Evolutionary conservation across 148 eudicot species (phyloP).

Genomic region (Diospyros kaki): DNA sequence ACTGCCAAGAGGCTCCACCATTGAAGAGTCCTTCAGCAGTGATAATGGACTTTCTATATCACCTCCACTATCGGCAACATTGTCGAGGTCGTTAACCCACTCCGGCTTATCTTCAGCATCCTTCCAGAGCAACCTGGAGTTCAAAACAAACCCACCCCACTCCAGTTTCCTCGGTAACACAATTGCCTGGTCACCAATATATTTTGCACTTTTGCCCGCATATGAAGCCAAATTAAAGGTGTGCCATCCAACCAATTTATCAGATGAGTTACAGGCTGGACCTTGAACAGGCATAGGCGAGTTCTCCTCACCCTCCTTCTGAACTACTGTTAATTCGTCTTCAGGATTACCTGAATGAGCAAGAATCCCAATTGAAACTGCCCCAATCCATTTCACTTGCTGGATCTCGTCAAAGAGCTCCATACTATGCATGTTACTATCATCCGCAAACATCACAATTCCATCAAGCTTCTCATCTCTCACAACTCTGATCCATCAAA

Average conservation of each 20-base stretch:
- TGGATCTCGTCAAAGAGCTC: conserved; percentile 96
- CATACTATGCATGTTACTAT: conserved; percentile 95
- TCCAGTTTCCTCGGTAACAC: conserved; percentile 86
- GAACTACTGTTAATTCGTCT: conserved; percentile 32
- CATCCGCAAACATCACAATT: conserved; percentile 89
- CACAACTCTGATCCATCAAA: conserved; percentile 56
- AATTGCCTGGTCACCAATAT: conserved; percentile 71
- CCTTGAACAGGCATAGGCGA: conserved; percentile 75
- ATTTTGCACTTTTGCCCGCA: conserved; percentile 57
- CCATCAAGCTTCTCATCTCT: conserved; percentile 81
- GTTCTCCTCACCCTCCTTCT: conserved; percentile 32
- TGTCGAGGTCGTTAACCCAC: conserved; percentile 73
- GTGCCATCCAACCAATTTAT: conserved; percentile 85
- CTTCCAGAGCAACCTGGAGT: conserved; percentile 84
- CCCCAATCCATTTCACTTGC: conserved; percentile 74
- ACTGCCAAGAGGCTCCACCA: conserved; percentile 88
- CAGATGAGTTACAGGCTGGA: conserved; percentile 88
- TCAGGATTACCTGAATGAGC: conserved; percentile 59
- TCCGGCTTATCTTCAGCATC: conserved; percentile 59
- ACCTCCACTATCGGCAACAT: conserved; percentile 33
- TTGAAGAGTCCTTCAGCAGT: conserved; percentile 58
- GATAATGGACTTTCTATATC: conserved; percentile 72
- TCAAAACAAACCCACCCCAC: conserved; percentile 94
- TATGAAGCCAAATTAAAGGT: conserved; percentile 57
- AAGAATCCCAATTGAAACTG: conserved; percentile 88